phyloP scores from a whole-genome alignment of 768 basidiomycete genomes.

The Chalciporus chontae region DNA sequence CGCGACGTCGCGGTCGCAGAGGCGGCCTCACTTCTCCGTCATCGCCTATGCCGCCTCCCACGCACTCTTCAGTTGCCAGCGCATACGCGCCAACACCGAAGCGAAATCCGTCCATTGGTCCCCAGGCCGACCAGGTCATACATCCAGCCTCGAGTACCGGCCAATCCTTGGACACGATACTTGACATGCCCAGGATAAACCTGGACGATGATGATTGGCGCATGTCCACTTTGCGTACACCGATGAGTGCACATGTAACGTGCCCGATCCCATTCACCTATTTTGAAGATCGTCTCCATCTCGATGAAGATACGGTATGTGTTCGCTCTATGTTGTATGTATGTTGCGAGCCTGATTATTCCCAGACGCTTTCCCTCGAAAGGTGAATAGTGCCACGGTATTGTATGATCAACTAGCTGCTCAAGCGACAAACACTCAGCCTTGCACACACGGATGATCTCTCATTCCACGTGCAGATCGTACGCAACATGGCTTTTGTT shows the following conservation, averaged over 20 bases:
- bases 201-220: constrained; percentile 33
- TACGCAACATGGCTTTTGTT: constrained; percentile 43
- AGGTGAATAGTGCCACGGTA: constrained; percentile 20
- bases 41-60: not conserved
- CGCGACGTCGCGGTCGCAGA: not conserved
- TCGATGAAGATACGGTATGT: constrained; percentile 42
- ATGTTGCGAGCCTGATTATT: not conserved
- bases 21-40: too few species aligned
- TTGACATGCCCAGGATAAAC: constrained; percentile 6
- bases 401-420: not conserved
- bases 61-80: not conserved
- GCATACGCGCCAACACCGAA: not conserved
- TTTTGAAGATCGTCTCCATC: constrained; percentile 26
- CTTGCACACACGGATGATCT: constrained; percentile 36
- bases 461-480: constrained; percentile 42
- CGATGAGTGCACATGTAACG: constrained; percentile 29
- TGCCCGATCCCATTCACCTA: constrained; percentile 30
- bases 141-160: not conserved
- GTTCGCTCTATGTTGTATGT: not conserved
- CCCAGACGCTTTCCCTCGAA: constrained; percentile 28
- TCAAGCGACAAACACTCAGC: constrained; percentile 20
- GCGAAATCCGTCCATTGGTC: not conserved
- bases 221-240: constrained; percentile 40
- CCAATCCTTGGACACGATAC: constrained; percentile 4
- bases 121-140: too few species aligned